These are phyloP conservation scores for Madurella mycetomatis DNA, from an alignment of 2,329 filamentous ascomycete species.

Conservation along the genomic window DNA sequence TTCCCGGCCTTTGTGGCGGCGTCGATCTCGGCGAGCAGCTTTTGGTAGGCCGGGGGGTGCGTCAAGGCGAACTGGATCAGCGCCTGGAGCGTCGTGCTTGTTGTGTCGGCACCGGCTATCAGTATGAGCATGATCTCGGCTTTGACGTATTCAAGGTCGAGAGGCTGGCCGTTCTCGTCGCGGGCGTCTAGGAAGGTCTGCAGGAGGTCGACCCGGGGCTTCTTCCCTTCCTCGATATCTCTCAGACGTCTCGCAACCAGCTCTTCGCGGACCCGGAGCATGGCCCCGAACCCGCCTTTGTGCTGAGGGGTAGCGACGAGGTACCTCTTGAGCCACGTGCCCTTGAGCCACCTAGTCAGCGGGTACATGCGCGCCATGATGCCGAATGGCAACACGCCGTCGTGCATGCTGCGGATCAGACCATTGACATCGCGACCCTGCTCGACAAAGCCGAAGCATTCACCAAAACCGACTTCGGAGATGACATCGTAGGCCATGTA, in stretches of 20 bases:
- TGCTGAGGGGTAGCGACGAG: background rate
- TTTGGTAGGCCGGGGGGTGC: slow-evolving; percentile 44
- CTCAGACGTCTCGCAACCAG: background rate
- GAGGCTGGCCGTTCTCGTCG: slow-evolving; percentile 49
- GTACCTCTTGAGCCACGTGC: background rate
- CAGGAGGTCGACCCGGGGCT: slow-evolving; percentile 40
- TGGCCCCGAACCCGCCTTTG: background rate
- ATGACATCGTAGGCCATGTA: background rate
- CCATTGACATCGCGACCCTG: background rate
- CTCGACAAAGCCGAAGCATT: background rate
- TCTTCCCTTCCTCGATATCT: background rate
- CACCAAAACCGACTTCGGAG: background rate
- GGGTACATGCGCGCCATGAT: background rate
- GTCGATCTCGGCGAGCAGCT: slow-evolving; percentile 52
- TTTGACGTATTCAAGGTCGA: slow-evolving; percentile 34
- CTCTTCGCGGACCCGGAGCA: background rate
- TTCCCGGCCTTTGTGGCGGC: slow-evolving; percentile 30
- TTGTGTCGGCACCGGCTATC: slow-evolving; percentile 55
- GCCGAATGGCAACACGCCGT: background rate
- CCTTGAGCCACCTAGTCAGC: background rate
- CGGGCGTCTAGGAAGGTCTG: slow-evolving; percentile 54
- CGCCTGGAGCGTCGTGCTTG: slow-evolving; percentile 55
- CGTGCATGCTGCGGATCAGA: background rate
- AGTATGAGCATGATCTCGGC: slow-evolving; percentile 18
- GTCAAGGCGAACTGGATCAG: slow-evolving; percentile 60